phyloP scores from a whole-genome alignment of 441 rosid genomes.

The Euphorbia corollata region DNA sequence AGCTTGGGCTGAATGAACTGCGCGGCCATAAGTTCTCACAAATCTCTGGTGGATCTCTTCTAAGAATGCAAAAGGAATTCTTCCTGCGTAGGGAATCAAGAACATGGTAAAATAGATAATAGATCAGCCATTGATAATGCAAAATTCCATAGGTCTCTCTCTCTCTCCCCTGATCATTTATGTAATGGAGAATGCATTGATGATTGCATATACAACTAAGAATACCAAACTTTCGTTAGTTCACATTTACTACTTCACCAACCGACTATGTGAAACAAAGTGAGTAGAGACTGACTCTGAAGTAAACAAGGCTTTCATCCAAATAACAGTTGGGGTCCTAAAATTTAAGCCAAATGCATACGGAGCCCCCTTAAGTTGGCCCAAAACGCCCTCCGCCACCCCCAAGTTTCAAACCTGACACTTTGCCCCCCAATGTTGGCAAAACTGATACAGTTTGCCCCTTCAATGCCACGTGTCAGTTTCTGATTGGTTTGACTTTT shows the following conservation, averaged over 20 bases:
- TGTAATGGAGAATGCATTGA: neutral
- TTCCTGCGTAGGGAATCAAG: slow-evolving; percentile 37
- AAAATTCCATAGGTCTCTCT: neutral
- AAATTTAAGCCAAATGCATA: no score
- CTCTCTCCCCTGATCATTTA: neutral
- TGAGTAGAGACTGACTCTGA: neutral
- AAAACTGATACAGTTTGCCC: no score
- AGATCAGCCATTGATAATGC: neutral
- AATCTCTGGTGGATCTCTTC: slow-evolving; percentile 93
- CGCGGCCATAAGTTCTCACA: slow-evolving; percentile 71
- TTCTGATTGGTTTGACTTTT: no score
- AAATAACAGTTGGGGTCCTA: neutral
- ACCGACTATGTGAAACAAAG: neutral
- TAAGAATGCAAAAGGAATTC: slow-evolving; percentile 83
- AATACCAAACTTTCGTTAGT: neutral
- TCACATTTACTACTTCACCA: neutral
- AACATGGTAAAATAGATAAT: neutral
- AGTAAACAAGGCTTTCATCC: neutral
- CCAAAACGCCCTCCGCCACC: no score
- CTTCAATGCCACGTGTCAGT: no score
- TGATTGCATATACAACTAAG: neutral
- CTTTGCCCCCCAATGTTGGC: no score
- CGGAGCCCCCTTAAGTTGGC: no score
- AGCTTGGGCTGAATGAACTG: slow-evolving; percentile 69
- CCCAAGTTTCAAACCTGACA: no score